Evolutionary conservation across 192 early-diverging fungal genomes (phyloP).

Genomic region (Dissophora ornata): DNA sequence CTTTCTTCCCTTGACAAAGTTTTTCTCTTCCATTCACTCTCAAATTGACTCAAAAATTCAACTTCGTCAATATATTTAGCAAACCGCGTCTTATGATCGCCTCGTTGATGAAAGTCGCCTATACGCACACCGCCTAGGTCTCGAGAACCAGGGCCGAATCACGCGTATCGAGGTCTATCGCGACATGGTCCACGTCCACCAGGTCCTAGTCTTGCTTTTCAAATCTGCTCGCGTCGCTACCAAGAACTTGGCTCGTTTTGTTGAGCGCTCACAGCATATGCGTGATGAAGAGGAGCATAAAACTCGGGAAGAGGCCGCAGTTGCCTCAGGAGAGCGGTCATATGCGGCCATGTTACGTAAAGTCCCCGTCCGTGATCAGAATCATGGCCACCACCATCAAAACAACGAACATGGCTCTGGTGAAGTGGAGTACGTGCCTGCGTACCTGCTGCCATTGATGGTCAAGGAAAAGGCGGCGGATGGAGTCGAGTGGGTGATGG

Average conservation of each 20-base stretch:
- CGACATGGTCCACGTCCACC: slow-evolving; percentile 48
- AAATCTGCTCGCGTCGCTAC: slow-evolving; percentile 23
- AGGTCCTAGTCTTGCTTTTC: slow-evolving; percentile 44
- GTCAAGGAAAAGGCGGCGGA: not conserved
- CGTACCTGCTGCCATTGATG: too few species aligned
- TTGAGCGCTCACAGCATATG: slow-evolving; percentile 1
- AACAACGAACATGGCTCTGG: too few species aligned
- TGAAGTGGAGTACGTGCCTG: too few species aligned
- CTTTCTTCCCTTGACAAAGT: too few species aligned
- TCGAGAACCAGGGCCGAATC: slow-evolving; percentile 12
- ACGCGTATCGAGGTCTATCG: slow-evolving; percentile 32
- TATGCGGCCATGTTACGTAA: too few species aligned
- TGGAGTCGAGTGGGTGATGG: slow-evolving; percentile 36
- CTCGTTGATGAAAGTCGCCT: slow-evolving; percentile 40
- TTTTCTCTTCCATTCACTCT: not conserved
- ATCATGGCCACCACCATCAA: too few species aligned
- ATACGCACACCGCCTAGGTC: slow-evolving; percentile 37
- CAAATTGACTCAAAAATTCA: too few species aligned
- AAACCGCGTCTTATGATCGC: slow-evolving; percentile 45
- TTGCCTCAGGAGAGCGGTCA: too few species aligned
- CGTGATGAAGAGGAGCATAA: too few species aligned
- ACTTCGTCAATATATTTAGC: too few species aligned
- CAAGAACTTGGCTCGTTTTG: slow-evolving; percentile 20
- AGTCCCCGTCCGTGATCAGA: too few species aligned
- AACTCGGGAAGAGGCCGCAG: too few species aligned